These are phyloP conservation scores for Diplodia sapinea DNA, from an alignment of 2,329 filamentous ascomycete species.

Conservation along the genomic window DNA sequence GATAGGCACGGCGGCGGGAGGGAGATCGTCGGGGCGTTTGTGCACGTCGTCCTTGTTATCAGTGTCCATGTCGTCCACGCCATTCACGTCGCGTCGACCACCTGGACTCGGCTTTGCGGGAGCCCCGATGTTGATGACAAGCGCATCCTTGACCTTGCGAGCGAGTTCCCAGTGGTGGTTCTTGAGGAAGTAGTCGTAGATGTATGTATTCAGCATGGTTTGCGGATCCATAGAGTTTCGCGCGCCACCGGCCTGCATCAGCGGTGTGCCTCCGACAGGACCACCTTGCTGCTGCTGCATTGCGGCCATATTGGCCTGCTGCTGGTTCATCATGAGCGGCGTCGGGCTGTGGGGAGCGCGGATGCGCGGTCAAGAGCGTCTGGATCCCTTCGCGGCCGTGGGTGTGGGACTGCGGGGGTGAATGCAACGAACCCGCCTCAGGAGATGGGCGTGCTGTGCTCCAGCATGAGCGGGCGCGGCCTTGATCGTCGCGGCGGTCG, in stretches of 20 bases:
- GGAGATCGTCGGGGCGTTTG: slow-evolving; percentile 81
- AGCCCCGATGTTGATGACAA: slow-evolving; percentile 51
- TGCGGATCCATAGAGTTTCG: slow-evolving; percentile 49
- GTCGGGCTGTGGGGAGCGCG: slow-evolving; percentile 15
- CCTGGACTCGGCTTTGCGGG: slow-evolving; percentile 68
- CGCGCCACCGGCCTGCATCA: slow-evolving; percentile 63
- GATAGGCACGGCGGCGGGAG: slow-evolving; percentile 70
- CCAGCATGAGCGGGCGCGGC: slow-evolving; percentile 31
- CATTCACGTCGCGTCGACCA: slow-evolving; percentile 68
- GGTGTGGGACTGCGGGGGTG: slow-evolving; percentile 17
- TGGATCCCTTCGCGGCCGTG: slow-evolving; percentile 20
- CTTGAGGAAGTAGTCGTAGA: slow-evolving; percentile 89
- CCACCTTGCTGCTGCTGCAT: slow-evolving; percentile 68
- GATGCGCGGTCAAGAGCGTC: slow-evolving; percentile 21
- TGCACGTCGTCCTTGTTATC: slow-evolving; percentile 80
- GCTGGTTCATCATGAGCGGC: slow-evolving; percentile 47
- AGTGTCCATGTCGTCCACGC: slow-evolving; percentile 79
- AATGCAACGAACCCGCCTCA: slow-evolving; percentile 29
- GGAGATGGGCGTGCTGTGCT: slow-evolving; percentile 21
- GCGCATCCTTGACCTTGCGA: slow-evolving; percentile 67
- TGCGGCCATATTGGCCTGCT: slow-evolving; percentile 68
- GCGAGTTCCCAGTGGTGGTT: slow-evolving; percentile 85
- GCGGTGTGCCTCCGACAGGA: slow-evolving; percentile 68
- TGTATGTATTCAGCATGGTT: slow-evolving; percentile 79
- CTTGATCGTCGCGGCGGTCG: slow-evolving; percentile 23